Base-by-base conservation (phyloP, 2,329 filamentous ascomycete species). In the Metarhizium anisopliae region DNA sequence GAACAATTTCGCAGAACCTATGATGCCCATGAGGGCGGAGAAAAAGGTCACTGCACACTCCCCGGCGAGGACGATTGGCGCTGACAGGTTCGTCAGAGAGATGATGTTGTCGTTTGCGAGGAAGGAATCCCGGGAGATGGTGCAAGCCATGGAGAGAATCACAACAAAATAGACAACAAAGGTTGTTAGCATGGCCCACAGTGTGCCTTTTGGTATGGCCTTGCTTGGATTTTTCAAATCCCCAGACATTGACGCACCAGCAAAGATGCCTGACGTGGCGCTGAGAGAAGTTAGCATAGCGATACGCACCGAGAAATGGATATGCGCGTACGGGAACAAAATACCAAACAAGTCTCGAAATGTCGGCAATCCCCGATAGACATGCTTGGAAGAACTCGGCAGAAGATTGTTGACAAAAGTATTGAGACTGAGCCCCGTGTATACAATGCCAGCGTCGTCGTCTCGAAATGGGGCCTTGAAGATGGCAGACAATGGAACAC, bases 171-270 rank as follows among this genome's bases (percentile, higher is more conserved):
- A 95, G 6, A 86, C 77, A 55, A 87, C 67, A 61, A 95, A 89
- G 0, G 90, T 95, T 29, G 90, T 79, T 11, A 82, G 73, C 67
- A 93, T 82, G 2, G 89, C 89, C 71, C 84, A 88, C 1, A 95
- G 72, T 0, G 90, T 95, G n/a, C 90, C 90, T 59, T 83, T 86
- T 0, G 90, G 90, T 54, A 95, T 95, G 1, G 89, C 83, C 68
- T 85, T 89, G 75, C 89, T 93, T 0, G 90, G 90, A 59, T 90
- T 86, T 59, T 82, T 87, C 52, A 95, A 71, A 66, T 95, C 90
- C 18, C 90, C 90, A 7, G 90, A 95, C 90, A 95, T 95, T 62
- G 89, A 93, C 6, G 90, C 90, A 18, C 91, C 91, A 57, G 83
- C 79, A 67, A 82, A 81, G 59, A 82, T 84, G 29, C 80, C 78